Base-by-base conservation (phyloP, 768 basidiomycete genomes). In the Auricularia cornea region DNA sequence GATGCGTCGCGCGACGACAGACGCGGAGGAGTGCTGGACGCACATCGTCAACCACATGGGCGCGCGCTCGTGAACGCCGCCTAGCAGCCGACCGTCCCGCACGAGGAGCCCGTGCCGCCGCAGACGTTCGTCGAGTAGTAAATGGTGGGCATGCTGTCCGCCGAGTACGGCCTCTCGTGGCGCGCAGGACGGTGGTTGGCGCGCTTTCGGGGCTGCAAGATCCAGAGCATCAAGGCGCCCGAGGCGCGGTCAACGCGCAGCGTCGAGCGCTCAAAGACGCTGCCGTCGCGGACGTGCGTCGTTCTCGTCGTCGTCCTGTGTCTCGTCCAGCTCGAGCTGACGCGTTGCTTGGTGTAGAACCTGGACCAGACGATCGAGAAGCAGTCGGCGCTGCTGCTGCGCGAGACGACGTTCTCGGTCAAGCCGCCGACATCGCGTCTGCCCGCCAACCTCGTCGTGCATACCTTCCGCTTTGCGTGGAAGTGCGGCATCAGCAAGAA, bases 401-500 rank as follows among this genome's bases (percentile, higher is more conserved):
- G 94, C 14, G 82, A 90, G 48, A 94, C 95, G 0, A 73, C 81
- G 0, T 98, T 98, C 78, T 85, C 80, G 28, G 87, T 92, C 70
- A 85, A 83, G 40, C 88, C 90, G 3, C 87, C 94, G 10, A 70
- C 98, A 59, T 84, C 91, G 12, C 84, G 95, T 26, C 78, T 98
- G 14, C 97, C 97, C 0, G 74, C 84, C 3, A 95, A 91, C 70
- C 82, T 97, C 26, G 87, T 88, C 4, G 84, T 98, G 3, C 94
- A 98, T 69, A 92, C 97, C 89, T 94, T 95, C 14, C 90, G 97
- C 57, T 99, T 98, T 73, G 89, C 87, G 62, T 99, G 97, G 97
- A 80, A 92, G 64, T 80, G 84, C 40, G 97, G 98, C 67, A 94
- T 97, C 64, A 76, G 75, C 60, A 93, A 89, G 79, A 98, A 98